These are phyloP conservation scores for Penicillium vulpinum DNA, from an alignment of 2,329 filamentous ascomycete species.

Conservation along the genomic window DNA sequence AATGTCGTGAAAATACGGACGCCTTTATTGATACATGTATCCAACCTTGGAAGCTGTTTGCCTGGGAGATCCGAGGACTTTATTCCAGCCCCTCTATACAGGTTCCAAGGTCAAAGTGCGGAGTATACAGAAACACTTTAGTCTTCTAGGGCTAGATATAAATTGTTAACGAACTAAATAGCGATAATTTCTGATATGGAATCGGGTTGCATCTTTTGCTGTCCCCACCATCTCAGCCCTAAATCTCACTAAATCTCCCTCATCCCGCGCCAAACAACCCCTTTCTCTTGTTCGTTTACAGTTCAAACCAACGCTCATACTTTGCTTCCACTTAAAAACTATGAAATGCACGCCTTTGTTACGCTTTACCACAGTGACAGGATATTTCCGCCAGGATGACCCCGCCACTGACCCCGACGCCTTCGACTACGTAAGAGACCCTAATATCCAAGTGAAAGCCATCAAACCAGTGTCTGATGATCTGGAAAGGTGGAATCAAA, in stretches of 20 bases:
- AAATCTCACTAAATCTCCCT: constrained; percentile 2
- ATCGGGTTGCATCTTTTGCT: not conserved
- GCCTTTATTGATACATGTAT: not conserved
- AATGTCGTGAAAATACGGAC: too few relatives aligned
- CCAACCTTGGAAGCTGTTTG: not conserved
- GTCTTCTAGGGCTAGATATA: too few relatives aligned
- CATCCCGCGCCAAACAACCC: not conserved
- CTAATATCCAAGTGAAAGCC: not conserved
- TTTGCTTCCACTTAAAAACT: not conserved
- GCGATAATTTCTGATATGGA: not conserved
- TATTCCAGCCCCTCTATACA: too few relatives aligned
- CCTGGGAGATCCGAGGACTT: too few relatives aligned
- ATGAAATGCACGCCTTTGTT: constrained; percentile 20
- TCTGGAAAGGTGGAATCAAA: constrained; percentile 38
- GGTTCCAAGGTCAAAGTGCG: too few relatives aligned
- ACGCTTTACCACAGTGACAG: constrained; percentile 44
- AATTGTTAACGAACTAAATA: constrained; percentile 6
- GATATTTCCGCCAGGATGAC: constrained; percentile 56
- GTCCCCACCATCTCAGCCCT: constrained; percentile 8
- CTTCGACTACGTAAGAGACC: constrained; percentile 52
- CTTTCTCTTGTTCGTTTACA: not conserved
- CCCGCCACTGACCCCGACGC: constrained; percentile 46
- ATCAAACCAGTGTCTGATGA: not conserved
- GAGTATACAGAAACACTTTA: too few relatives aligned
- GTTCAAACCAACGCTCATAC: not conserved